A percentile compares a stretch with the other conserved stretches of the same genome.
phyloP scores from a whole-genome alignment of 2,329 filamentous ascomycete species.

The Cladosporium sphaerospermum region DNA sequence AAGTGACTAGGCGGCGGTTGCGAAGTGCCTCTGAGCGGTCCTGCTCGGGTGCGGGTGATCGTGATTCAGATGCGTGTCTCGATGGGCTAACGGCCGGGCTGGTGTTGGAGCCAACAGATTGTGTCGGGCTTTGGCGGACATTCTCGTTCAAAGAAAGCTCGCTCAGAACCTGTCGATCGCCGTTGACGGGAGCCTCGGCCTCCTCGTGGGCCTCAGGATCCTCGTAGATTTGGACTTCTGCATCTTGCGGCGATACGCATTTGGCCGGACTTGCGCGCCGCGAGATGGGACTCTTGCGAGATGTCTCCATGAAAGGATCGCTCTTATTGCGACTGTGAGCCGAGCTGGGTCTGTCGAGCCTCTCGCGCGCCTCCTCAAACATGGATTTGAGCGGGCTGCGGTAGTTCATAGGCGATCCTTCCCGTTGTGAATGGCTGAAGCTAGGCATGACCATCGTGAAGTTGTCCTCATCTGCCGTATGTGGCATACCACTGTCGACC shows the following conservation, averaged over 20 bases:
- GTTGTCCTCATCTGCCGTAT: slow-evolving; percentile 36
- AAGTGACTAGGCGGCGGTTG: slow-evolving; percentile 58
- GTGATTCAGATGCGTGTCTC: slow-evolving; percentile 15
- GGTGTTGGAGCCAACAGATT: slow-evolving; percentile 23
- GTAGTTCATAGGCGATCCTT: slow-evolving; percentile 25
- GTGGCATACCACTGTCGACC: slow-evolving; percentile 34
- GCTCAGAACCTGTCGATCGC: slow-evolving; percentile 40
- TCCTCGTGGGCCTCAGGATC: slow-evolving; percentile 43
- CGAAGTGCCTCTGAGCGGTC: slow-evolving; percentile 38
- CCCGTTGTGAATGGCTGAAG: slow-evolving; percentile 21
- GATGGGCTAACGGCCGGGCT: slow-evolving; percentile 26
- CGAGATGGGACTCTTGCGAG: neutral
- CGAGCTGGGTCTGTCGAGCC: slow-evolving; percentile 14
- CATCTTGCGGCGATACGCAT: slow-evolving; percentile 21
- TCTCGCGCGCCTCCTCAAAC: slow-evolving; percentile 28
- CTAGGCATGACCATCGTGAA: slow-evolving; percentile 48
- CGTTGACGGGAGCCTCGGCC: slow-evolving; percentile 19
- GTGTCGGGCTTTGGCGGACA: slow-evolving; percentile 25
- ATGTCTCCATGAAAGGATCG: slow-evolving; percentile 10
- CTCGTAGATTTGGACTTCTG: slow-evolving; percentile 48
- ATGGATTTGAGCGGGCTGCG: slow-evolving; percentile 28
- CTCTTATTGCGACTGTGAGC: slow-evolving; percentile 9
- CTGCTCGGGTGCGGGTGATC: slow-evolving; percentile 24
- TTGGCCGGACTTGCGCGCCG: slow-evolving; percentile 23
- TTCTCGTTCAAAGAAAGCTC: slow-evolving; percentile 48